Base-by-base conservation (phyloP, 345 rosid species). In the Psidium friedrichsthalianum region DNA sequence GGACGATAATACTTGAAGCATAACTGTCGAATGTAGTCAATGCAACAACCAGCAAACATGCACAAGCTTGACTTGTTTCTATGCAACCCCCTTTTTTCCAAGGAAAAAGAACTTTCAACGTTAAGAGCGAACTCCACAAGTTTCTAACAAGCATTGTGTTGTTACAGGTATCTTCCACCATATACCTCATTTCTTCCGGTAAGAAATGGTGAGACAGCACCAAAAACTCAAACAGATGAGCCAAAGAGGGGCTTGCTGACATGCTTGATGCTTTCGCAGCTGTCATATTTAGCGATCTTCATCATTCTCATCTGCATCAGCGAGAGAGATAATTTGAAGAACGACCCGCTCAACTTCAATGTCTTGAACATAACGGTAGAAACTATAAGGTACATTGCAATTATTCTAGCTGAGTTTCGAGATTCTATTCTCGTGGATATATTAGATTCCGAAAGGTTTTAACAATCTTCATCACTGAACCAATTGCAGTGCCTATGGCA, bases 301-400 rank as follows among this genome's bases (percentile, higher is more conserved):
- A 74, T 94, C 51, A 85, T 93, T 78, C 87, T 94, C 16, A 36
- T 93, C 11, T 93, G 96, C 59, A 88, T 94, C 56, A 87, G 89
- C 2, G 94, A 95, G 89, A 90, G 90, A 6, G 82, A 91, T 3
- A 92, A 90, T 55, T 25, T 94, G 55, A 87, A 74, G 89, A 52
- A 84, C 42, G 98, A 93, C 82, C 95, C 97, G 4, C 91, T 92
- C 83, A 95, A 95, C 82, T 93, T 94, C 86, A 93, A 88, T 11
- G 90, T 93, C 20, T 56, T 95, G 15, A 91, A 88, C 88, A 91
- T 95, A 86, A 88, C 90, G 58, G 18, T 94, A 1, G 97, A 95
- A 90, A 92, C 94, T 8, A 49, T 93, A 87, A 95, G 96, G 98
- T 93, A 58, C 49, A 69, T 69, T 32, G 10, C 51, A 55, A 84